Percentiles rank a stretch among this genome's conserved stretches.
Evolutionary conservation across 352 stramenopile genomes (phyloP).

Genomic region (Globisporangium paroecandrum): DNA sequence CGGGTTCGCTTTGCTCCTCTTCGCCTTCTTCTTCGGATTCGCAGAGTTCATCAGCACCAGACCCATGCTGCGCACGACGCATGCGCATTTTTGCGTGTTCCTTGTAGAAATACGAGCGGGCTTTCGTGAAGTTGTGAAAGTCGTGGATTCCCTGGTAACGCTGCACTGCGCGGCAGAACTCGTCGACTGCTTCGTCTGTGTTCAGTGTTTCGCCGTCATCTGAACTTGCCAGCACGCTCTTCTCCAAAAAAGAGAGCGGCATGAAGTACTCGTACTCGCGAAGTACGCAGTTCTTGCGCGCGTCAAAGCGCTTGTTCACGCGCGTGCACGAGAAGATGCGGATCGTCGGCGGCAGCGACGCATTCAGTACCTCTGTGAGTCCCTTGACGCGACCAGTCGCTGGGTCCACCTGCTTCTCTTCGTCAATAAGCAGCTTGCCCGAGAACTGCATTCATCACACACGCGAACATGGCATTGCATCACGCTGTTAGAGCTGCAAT

Average conservation of each 20-base stretch:
- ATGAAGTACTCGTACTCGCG: slow-evolving; percentile 92
- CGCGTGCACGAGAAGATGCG: slow-evolving; percentile 86
- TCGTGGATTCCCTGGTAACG: slow-evolving; percentile 85
- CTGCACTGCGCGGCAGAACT: slow-evolving; percentile 50
- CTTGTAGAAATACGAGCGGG: slow-evolving; percentile 75
- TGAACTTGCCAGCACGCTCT: slow-evolving; percentile 28
- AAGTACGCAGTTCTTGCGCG: slow-evolving; percentile 82
- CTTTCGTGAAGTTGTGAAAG: slow-evolving; percentile 92
- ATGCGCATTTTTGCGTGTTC: slow-evolving; percentile 40
- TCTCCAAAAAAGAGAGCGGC: slow-evolving; percentile 69
- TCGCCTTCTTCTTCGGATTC: slow-evolving; percentile 17
- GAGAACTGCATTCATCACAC: slow-evolving; percentile 52
- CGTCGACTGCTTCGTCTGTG: slow-evolving; percentile 34
- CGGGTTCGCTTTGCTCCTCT: not conserved
- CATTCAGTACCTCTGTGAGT: slow-evolving; percentile 72
- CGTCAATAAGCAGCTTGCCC: slow-evolving; percentile 83
- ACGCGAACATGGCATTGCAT: not conserved
- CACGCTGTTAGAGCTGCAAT: not conserved
- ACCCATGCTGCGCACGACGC: slow-evolving; percentile 10
- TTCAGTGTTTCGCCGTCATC: slow-evolving; percentile 22
- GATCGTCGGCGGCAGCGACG: slow-evolving; percentile 69
- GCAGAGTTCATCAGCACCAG: not conserved
- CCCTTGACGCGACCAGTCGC: slow-evolving; percentile 51
- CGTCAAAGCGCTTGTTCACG: slow-evolving; percentile 89
- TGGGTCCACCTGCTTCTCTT: slow-evolving; percentile 60